phyloP scores from a whole-genome alignment of 1,139 yeast species.

The Geotrichum macrosporum region DNA sequence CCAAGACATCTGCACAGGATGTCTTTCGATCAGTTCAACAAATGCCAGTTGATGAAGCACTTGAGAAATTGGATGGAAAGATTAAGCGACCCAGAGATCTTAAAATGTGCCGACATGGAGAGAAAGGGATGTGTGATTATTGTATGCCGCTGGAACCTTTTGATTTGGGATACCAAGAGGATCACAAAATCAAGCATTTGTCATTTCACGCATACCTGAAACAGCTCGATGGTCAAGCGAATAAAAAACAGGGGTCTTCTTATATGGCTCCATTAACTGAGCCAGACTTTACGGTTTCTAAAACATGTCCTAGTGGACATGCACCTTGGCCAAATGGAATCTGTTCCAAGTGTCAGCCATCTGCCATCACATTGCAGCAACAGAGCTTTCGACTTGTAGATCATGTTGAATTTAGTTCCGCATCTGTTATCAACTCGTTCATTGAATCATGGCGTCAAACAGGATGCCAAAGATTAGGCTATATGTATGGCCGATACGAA shows the following conservation, averaged over 20 bases:
- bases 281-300: constrained; percentile 61
- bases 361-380: constrained; percentile 86
- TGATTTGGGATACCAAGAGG: constrained; percentile 73
- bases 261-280: constrained; percentile 78
- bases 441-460: constrained; percentile 88
- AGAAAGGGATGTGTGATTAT: constrained; percentile 95
- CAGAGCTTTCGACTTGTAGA: constrained; percentile 95
- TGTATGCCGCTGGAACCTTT: constrained; percentile 96
- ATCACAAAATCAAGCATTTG: constrained; percentile 76
- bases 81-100: constrained; percentile 58
- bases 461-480: constrained; percentile 83
- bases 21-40: constrained; percentile 33
- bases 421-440: constrained; percentile 69
- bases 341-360: constrained; percentile 96
- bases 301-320: constrained; percentile 73
- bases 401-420: constrained; percentile 84
- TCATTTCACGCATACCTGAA: constrained; percentile 82
- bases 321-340: constrained; percentile 92
- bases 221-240: constrained; percentile 64
- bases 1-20: constrained; percentile 22
- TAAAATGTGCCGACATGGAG: constrained; percentile 77
- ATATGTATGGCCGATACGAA: constrained; percentile 77
- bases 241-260: constrained; percentile 59
- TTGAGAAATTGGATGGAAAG: constrained; percentile 67
- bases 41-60: constrained; percentile 58